These are phyloP conservation scores for Entelexis paramagnoliae DNA, from an alignment of 1,139 yeast species.

Conservation along the genomic window DNA sequence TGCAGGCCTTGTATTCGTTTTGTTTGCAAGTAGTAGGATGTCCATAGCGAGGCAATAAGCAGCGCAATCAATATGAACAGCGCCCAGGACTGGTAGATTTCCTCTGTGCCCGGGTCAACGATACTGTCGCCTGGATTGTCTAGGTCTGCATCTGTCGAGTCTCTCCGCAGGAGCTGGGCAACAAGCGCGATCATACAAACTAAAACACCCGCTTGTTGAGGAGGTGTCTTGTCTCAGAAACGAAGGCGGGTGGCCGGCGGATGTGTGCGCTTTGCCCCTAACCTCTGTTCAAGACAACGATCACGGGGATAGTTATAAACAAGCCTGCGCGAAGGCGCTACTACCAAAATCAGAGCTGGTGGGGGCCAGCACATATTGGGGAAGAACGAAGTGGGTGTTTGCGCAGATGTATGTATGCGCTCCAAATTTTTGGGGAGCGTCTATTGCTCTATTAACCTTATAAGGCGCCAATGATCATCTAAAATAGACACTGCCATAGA, in stretches of 20 bases:
- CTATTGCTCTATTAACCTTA: too few relatives aligned
- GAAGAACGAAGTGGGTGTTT: too few relatives aligned
- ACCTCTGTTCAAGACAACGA: not conserved
- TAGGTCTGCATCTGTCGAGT: conserved; percentile 35
- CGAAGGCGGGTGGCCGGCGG: not conserved
- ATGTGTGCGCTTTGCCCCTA: not conserved
- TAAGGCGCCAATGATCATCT: too few relatives aligned
- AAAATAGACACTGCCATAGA: too few relatives aligned
- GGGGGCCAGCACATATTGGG: too few relatives aligned
- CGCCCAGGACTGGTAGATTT: conserved; percentile 96
- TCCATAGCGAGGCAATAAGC: conserved; percentile 84
- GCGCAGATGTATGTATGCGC: too few relatives aligned
- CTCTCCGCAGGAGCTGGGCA: conserved; percentile 25
- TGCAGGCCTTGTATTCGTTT: conserved; percentile 87
- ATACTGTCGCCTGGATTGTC: conserved; percentile 46
- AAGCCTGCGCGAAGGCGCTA: not conserved
- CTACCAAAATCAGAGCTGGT: not conserved
- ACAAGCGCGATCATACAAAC: conserved; percentile 1
- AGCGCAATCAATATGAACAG: conserved; percentile 72
- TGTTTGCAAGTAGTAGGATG: conserved; percentile 85
- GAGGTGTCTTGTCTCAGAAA: not conserved
- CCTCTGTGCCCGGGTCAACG: conserved; percentile 86
- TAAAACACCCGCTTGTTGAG: not conserved
- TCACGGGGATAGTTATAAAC: not conserved
- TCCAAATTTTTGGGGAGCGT: too few relatives aligned